Evolutionary conservation across 2,329 filamentous ascomycete species (phyloP).

Genomic region (Penicillium sp.): DNA sequence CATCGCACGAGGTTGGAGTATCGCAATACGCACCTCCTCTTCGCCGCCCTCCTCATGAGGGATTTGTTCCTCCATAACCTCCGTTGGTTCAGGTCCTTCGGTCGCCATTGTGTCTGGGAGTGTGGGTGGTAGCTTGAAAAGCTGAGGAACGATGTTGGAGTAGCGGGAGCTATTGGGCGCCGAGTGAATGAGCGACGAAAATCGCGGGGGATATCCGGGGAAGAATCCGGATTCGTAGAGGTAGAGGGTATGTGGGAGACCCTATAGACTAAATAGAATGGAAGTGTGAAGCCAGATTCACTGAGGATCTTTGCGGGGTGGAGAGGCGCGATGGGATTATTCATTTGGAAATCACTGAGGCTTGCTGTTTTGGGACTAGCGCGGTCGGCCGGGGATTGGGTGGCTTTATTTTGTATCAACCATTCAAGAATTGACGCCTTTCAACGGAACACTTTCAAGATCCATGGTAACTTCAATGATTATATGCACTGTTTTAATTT

Average conservation of each 20-base stretch:
- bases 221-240: neutral
- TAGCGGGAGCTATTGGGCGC: neutral
- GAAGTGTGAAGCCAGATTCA: constrained; percentile 7
- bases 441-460: neutral
- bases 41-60: constrained; percentile 45
- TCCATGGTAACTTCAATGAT: neutral
- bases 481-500: neutral
- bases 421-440: neutral
- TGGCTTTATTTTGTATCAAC: neutral
- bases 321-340: constrained; percentile 16
- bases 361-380: constrained; percentile 22
- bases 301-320: constrained; percentile 16
- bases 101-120: constrained; percentile 30
- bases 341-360: constrained; percentile 9
- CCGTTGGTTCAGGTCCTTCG: constrained; percentile 29
- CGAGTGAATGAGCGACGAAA: neutral
- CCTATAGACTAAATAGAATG: neutral
- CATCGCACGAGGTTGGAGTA: neutral
- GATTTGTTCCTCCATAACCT: constrained; percentile 40
- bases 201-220: neutral
- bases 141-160: neutral
- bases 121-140: neutral
- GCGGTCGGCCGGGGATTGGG: constrained; percentile 1
- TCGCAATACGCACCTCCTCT: constrained; percentile 42
- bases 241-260: neutral